Evolutionary conservation across 352 stramenopile species (phyloP), one percentile per base, ranked within the genome.

Genomic region (Phytophthora pluvialis): DNA sequence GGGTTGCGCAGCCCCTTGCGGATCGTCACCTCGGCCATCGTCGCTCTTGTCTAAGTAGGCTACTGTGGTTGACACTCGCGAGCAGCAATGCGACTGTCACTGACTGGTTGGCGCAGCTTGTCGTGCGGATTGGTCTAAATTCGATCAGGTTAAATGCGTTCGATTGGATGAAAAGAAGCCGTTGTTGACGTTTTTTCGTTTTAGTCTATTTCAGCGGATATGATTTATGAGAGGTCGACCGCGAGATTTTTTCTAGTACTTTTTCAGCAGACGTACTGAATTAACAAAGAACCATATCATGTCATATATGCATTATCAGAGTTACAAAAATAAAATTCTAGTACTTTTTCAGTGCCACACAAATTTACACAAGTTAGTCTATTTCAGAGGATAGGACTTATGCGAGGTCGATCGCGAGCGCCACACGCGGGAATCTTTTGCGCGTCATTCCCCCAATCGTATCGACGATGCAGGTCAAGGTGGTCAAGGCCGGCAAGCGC

Each of bases 1-100:
- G 82, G 82, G 60, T 89, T 89, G n/a, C 78, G 81, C 40, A 88
- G 71, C 46, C 81, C 78, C 43, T 84, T 87, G 70, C 83, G 86
- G 40, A 81, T 60, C 64, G 72, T 76, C 54, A 70, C 69, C 8
- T 67, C 57, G 40, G 29, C 29, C 64, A 61, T 73, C 2, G 11
- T 57, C 26, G 39, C 26, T 12, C 5, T 39, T 43, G 38, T 40
- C n/a, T 33, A 11, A 16, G 18, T 32, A 16, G n/a, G 29, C 18
- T 28, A 46, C 8, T 31, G 38, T 8, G 5, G 42, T 29, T 36
- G n/a, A 29, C 21, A 21, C 21, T 12, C 12, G 26, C 8, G 26
- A 56, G 31, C 3, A 3, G 31, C 31, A 35, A 35, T 35, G 31
- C 31, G 31, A 35, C 12, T 44, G 11, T n/a, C 32, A 40, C 40